phyloP scores from a whole-genome alignment of 257 asterid species.

The Leptodermis oblonga region DNA sequence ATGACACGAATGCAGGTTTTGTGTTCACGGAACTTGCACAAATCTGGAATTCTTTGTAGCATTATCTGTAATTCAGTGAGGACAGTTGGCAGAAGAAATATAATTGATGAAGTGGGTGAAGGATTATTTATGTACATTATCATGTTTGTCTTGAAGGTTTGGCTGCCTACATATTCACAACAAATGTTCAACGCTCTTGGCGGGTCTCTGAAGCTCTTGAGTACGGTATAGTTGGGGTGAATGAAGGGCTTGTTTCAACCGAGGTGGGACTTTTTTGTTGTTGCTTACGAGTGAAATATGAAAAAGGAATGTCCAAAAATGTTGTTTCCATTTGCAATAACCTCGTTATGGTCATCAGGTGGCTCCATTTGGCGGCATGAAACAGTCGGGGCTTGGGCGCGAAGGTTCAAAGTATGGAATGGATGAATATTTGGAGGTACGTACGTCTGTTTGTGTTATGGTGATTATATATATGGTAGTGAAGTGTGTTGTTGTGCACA shows the following conservation, averaged over 20 bases:
- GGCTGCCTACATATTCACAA: slow-evolving; percentile 88
- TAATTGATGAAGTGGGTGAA: not conserved
- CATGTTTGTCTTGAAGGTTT: slow-evolving; percentile 43
- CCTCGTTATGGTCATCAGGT: slow-evolving; percentile 40
- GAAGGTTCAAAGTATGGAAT: slow-evolving; percentile 97
- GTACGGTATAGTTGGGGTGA: slow-evolving; percentile 95
- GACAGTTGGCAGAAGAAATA: not conserved
- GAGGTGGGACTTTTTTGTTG: slow-evolving; percentile 45
- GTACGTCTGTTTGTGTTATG: not conserved
- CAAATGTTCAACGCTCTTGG: slow-evolving; percentile 77
- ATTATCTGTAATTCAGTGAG: not conserved
- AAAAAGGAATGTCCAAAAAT: not conserved
- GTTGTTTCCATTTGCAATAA: not conserved
- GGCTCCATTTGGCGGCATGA: slow-evolving; percentile 95
- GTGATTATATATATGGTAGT: not conserved
- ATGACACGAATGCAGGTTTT: slow-evolving; percentile 86
- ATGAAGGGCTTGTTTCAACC: slow-evolving; percentile 91
- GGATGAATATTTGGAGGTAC: slow-evolving; percentile 88
- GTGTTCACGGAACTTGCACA: not conserved
- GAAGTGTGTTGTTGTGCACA: not conserved
- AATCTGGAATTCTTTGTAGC: not conserved
- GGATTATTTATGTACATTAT: not conserved
- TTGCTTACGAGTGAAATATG: not conserved
- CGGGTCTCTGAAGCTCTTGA: slow-evolving; percentile 95
- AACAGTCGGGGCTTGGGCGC: slow-evolving; percentile 96